phyloP scores from a whole-genome alignment of 768 basidiomycete species.

The Pholiota microspora region DNA sequence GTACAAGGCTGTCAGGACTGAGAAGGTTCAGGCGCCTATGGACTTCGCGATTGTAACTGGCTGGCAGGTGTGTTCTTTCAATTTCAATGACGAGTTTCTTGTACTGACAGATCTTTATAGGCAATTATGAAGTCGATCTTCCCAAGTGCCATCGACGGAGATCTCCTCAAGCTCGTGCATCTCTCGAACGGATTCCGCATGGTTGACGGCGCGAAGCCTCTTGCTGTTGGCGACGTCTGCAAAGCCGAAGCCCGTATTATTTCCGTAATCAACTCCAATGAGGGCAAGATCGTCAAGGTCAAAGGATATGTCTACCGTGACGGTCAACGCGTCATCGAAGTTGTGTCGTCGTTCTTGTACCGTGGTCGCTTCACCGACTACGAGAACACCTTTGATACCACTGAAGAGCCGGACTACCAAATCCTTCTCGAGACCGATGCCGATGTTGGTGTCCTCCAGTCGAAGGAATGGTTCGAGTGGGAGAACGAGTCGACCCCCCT shows the following conservation, averaged over 20 bases:
- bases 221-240: conserved; percentile 87
- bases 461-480: conserved; percentile 99
- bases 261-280: conserved; percentile 86
- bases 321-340: conserved; percentile 84
- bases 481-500: conserved; percentile 79
- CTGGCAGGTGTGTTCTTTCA: conserved; percentile 76
- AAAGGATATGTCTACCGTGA: conserved; percentile 80
- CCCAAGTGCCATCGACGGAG: conserved; percentile 88
- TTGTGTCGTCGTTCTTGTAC: conserved; percentile 94
- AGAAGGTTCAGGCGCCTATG: conserved; percentile 86
- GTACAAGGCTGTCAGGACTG: conserved; percentile 77
- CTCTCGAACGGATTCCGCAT: conserved; percentile 96
- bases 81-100: neutral
- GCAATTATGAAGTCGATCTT: conserved; percentile 99
- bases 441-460: conserved; percentile 84
- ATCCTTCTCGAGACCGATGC: conserved; percentile 76
- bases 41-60: conserved; percentile 98
- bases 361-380: conserved; percentile 93
- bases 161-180: conserved; percentile 93
- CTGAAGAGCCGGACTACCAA: conserved; percentile 85
- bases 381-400: conserved; percentile 92
- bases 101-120: conserved; percentile 36
- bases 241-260: conserved; percentile 85
- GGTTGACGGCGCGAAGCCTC: conserved; percentile 70
- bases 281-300: conserved; percentile 92